Evolutionary conservation across 2,329 filamentous ascomycete genomes (phyloP).

Genomic region (Fusarium abutilonis): DNA sequence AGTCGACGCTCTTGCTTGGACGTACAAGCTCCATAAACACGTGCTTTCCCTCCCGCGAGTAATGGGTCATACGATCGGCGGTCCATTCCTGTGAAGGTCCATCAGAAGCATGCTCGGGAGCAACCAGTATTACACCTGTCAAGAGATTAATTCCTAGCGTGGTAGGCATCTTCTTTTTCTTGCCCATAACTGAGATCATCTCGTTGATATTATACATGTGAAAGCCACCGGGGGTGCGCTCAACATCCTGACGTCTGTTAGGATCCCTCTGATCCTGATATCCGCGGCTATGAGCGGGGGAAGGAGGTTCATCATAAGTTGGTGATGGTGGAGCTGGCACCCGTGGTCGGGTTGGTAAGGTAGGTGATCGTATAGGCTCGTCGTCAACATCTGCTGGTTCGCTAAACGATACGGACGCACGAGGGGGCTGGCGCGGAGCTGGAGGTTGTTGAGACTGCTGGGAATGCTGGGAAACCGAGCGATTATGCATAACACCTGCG

Average conservation of each 20-base stretch:
- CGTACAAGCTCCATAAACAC: constrained; percentile 93
- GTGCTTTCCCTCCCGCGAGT: constrained; percentile 97
- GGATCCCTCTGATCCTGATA: constrained; percentile 48
- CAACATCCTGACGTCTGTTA: constrained; percentile 47
- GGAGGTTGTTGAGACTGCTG: constrained; percentile 19
- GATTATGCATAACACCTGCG: constrained; percentile 65
- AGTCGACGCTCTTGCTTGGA: constrained; percentile 94
- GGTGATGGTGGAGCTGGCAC: constrained; percentile 36
- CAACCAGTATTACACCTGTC: constrained; percentile 88
- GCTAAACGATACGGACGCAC: constrained; percentile 40
- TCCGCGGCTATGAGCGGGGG: constrained; percentile 27
- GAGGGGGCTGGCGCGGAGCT: constrained; percentile 43
- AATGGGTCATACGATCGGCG: constrained; percentile 94
- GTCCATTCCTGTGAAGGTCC: constrained; percentile 92
- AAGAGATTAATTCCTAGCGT: constrained; percentile 92
- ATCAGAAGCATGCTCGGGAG: constrained; percentile 84
- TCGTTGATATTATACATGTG: constrained; percentile 98
- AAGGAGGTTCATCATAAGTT: constrained; percentile 39
- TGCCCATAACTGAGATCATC: constrained; percentile 96
- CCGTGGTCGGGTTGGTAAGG: constrained; percentile 53
- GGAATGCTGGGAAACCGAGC: constrained; percentile 48
- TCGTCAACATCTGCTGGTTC: constrained; percentile 47
- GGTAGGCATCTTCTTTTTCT: constrained; percentile 98
- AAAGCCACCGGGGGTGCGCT: constrained; percentile 78
- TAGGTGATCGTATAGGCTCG: constrained; percentile 49